Evolutionary conservation across 2,329 filamentous ascomycete genomes (phyloP), one percentile per base, ranked within the genome.

Genomic region (Aspergillus brunneoviolaceus): DNA sequence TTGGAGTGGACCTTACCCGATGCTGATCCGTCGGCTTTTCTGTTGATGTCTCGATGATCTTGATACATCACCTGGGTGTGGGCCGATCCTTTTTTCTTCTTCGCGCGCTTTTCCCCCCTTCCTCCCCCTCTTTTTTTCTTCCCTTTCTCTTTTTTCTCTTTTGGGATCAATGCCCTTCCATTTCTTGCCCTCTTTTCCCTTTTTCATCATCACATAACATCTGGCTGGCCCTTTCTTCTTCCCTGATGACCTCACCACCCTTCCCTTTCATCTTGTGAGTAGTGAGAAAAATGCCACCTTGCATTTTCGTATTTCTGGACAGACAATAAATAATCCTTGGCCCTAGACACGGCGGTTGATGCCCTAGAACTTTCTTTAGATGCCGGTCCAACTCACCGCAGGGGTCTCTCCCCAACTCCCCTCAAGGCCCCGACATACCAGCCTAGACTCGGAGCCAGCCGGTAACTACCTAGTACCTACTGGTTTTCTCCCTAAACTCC

Each of bases 1-100:
- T 56, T 51, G 16, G 51, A 59, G 66, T 68, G 66, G 67, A 58
- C 58, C 67, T 59, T 61, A 59, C 62, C 65, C 63, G 65, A 60
- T 64, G 65, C 57, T 67, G 65, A 66, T 65, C 67, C 63, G 60
- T 65, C 63, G 64, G 63, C 59, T 68, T 60, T 66, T 64, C 55
- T 58, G 42, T 60, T 60, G 60, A 58, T 61, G 60, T 63, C 55
- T 63, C 55, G 63, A 62, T 65, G 64, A 69, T 69, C 67, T 68
- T 68, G 66, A 69, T 68, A 66, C 65, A 66, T 67, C 65, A 64
- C 59, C 56, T 63, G 55, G 51, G 64, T 65, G 65, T 65, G 63
- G 64, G 60, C 58, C 63, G 63, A 65, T 65, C 64, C 58, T 60
- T 63, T 59, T 59, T 52, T 50, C 25, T 51, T 33, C 47, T 49